Conservation (phyloP, 1,284 basidiomycete species). For the Apiotrichum akiyoshidainum region DNA sequence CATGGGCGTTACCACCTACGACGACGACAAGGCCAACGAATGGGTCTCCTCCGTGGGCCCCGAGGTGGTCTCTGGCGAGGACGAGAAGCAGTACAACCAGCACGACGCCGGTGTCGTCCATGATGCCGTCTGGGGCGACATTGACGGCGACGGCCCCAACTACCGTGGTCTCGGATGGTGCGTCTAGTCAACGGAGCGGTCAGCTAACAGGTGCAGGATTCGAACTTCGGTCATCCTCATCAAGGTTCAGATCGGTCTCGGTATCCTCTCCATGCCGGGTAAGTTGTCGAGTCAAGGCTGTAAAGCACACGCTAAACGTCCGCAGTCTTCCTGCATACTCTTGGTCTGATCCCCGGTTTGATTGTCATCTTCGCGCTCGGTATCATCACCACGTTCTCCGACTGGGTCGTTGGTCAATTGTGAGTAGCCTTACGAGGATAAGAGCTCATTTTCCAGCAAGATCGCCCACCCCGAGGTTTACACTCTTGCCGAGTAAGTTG, state of each 20-base stretch:
- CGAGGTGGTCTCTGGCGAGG: background rate
- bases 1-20: background rate
- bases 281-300: too few species aligned
- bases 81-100: background rate
- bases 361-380: conserved; percentile 32
- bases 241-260: conserved; percentile 45
- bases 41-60: background rate
- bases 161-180: conserved; percentile 41
- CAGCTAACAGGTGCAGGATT: conserved; percentile 22
- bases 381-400: conserved; percentile 29
- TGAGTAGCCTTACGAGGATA: too few species aligned
- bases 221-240: conserved; percentile 34
- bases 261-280: conserved; percentile 35
- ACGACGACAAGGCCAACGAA: background rate
- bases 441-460: conserved; percentile 7
- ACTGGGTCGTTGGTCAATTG: conserved; percentile 22
- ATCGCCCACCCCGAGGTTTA: conserved; percentile 19
- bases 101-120: background rate
- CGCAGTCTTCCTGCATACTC: conserved; percentile 27
- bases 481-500: conserved; percentile 24
- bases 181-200: background rate
- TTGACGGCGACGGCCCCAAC: conserved; percentile 40
- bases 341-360: conserved; percentile 35
- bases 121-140: conserved; percentile 45
- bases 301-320: too few species aligned